These are phyloP conservation scores for Fusarium sp. DNA, from an alignment of 2,329 filamentous ascomycete species.

Conservation along the genomic window DNA sequence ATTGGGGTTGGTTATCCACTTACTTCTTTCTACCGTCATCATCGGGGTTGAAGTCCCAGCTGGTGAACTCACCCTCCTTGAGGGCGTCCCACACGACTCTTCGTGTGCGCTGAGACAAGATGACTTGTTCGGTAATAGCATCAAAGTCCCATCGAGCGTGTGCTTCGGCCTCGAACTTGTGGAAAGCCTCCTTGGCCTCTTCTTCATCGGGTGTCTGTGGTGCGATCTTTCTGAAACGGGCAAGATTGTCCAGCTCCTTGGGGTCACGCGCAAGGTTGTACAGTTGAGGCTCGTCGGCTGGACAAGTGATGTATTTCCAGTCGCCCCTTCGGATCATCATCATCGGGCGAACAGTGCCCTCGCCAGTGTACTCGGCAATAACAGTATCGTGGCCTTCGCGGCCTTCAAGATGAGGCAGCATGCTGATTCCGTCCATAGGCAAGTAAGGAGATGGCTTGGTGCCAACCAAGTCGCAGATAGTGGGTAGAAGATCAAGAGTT, in stretches of 20 bases:
- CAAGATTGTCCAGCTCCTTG: constrained; percentile 80
- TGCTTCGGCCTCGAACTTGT: constrained; percentile 80
- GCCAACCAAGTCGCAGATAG: constrained; percentile 85
- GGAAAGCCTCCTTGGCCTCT: constrained; percentile 64
- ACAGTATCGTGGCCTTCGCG: constrained; percentile 82
- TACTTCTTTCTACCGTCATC: constrained; percentile 77
- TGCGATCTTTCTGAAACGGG: constrained; percentile 57
- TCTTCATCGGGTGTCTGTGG: constrained; percentile 59
- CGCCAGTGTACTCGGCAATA: constrained; percentile 95
- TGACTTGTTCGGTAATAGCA: constrained; percentile 78
- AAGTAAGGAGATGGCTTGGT: constrained; percentile 75
- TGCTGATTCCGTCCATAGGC: constrained; percentile 87
- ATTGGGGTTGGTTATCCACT: constrained; percentile 46
- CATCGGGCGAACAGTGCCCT: constrained; percentile 87
- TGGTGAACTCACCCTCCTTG: constrained; percentile 78
- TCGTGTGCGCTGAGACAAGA: constrained; percentile 82
- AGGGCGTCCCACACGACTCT: constrained; percentile 84
- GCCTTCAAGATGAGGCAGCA: constrained; percentile 80
- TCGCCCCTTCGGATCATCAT: constrained; percentile 93
- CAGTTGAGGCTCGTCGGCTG: constrained; percentile 85
- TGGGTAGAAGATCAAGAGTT: constrained; percentile 90
- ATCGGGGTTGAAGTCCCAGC: constrained; percentile 87
- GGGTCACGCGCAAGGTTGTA: constrained; percentile 84
- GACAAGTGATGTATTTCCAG: constrained; percentile 93
- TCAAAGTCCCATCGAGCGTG: constrained; percentile 83